Base-by-base conservation (phyloP, 176 grass and related monocot species). In the Puya raimondii region DNA sequence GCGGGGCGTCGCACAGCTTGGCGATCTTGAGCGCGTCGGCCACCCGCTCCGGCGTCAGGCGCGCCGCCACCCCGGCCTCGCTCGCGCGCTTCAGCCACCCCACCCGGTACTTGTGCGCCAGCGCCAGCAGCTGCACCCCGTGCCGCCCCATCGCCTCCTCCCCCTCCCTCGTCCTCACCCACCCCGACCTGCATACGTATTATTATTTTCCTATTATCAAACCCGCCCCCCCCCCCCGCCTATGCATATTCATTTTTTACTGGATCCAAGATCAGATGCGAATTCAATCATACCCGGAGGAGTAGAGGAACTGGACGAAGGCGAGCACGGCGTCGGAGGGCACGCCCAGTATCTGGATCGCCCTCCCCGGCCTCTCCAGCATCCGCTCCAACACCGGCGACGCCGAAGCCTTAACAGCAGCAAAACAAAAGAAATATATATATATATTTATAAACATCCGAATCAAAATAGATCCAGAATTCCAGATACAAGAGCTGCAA, bases 361-460 rank as follows among this genome's bases (percentile, higher is more conserved):
- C 13, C 71, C 77, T 47, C 54, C 59, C 80, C 47, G 15, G 23
- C 53, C 57, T 77, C 76, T 50, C 64, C 12, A 96, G 79, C 84
- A 88, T 72, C 73, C 71, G 53, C 76, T 96, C 91, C 80, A 96
- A 71, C 77, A 96, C 91, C 64, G 87, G 84, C 9, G 87, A 96
- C 26, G 76, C 79, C 42, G 84, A 81, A 29, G 81, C 82, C 87
- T 17, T 23, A 49, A 22, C 15, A 1, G 14, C 10, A 15, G 2
- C 9, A 47, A 42, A 2, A 10, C 2, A 4, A 17, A 64, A 47
- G 5, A 64, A 17, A 5, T 61, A 12, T 1, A 2, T 26, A 54
- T 33, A 11, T 51, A 56, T 14, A 23, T 14, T 48, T 49, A 4
- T 11, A 10, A 52, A 49, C 7, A 7, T n/a, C 18, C 47, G 13